phyloP scores from a whole-genome alignment of 1,284 basidiomycete genomes.

The Laetiporus sulphureus region DNA sequence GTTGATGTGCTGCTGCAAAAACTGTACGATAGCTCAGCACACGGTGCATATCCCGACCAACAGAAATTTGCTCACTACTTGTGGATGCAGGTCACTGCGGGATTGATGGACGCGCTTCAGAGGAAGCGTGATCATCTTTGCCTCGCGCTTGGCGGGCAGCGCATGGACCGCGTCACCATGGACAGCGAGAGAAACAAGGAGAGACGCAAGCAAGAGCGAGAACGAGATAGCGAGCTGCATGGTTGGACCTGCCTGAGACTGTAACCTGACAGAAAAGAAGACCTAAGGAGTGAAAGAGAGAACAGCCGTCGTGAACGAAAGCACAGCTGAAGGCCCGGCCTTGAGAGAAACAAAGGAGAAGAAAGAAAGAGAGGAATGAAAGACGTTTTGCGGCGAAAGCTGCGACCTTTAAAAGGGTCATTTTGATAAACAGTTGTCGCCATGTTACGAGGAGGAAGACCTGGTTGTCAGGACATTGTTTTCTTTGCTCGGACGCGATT shows the following conservation, averaged over 20 bases:
- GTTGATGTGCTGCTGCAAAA: constrained; percentile 68
- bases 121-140: constrained; percentile 48
- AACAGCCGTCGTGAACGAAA: constrained; percentile 15
- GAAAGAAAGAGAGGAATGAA: constrained; percentile 12
- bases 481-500: constrained; percentile 1
- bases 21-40: constrained; percentile 29
- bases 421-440: background rate
- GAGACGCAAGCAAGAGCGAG: constrained; percentile 45
- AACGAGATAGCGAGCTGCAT: constrained; percentile 53
- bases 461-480: too few species aligned
- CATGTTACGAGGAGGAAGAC: background rate
- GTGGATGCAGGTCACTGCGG: constrained; percentile 46
- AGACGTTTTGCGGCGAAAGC: background rate
- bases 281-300: constrained; percentile 18
- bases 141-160: constrained; percentile 29
- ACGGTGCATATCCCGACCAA: background rate
- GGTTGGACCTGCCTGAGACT: constrained; percentile 23
- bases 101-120: constrained; percentile 41
- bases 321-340: constrained; percentile 26
- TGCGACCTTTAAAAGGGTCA: constrained; percentile 9
- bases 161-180: constrained; percentile 32
- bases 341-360: constrained; percentile 15
- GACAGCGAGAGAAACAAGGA: constrained; percentile 38
- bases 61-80: constrained; percentile 43
- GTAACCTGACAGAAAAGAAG: constrained; percentile 21